Percentiles rank a stretch among this genome's conserved stretches.
phyloP scores from a whole-genome alignment of 352 stramenopile species.

The Phytophthora quininea region DNA sequence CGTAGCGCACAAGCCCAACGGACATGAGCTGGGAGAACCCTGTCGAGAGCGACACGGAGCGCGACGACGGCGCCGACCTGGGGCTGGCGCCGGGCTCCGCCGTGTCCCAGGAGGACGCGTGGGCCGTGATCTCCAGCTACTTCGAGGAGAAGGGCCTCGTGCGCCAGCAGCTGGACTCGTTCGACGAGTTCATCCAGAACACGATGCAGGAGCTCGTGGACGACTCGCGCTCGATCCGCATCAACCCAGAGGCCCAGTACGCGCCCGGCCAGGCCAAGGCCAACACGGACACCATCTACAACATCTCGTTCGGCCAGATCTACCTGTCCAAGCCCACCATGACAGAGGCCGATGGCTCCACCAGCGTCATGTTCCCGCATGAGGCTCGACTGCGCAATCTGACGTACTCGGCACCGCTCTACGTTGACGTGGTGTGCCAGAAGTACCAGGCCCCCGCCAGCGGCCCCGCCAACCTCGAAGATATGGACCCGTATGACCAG shows the following conservation, averaged over 20 bases:
- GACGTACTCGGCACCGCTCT: constrained; percentile 98
- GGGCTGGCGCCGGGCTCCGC: constrained; percentile 67
- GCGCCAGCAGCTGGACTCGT: constrained; percentile 99
- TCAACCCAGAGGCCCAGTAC: constrained; percentile 97
- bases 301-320: constrained; percentile 98
- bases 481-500: constrained; percentile 89
- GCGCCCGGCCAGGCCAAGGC: constrained; percentile 93
- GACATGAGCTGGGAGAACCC: constrained; percentile 77
- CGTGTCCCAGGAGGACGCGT: constrained; percentile 99
- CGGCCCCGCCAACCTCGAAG: constrained; percentile 77
- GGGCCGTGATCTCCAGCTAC: constrained; percentile 98
- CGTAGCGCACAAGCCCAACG: constrained; percentile 10
- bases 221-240: constrained; percentile 96
- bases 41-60: constrained; percentile 65
- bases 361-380: constrained; percentile 99
- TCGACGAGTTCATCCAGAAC: constrained; percentile 99
- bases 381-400: constrained; percentile 98
- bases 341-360: constrained; percentile 96
- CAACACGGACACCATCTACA: constrained; percentile 92
- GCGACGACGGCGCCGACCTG: constrained; percentile 44
- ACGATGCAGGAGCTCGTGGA: constrained; percentile 99
- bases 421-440: constrained; percentile 98
- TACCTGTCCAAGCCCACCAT: constrained; percentile 98
- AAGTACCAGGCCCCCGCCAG: constrained; percentile 77
- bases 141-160: constrained; percentile 99